Evolutionary conservation across 768 basidiomycete species (phyloP), one percentile per base, ranked within the genome.

Genomic region (Suillus subaureus): DNA sequence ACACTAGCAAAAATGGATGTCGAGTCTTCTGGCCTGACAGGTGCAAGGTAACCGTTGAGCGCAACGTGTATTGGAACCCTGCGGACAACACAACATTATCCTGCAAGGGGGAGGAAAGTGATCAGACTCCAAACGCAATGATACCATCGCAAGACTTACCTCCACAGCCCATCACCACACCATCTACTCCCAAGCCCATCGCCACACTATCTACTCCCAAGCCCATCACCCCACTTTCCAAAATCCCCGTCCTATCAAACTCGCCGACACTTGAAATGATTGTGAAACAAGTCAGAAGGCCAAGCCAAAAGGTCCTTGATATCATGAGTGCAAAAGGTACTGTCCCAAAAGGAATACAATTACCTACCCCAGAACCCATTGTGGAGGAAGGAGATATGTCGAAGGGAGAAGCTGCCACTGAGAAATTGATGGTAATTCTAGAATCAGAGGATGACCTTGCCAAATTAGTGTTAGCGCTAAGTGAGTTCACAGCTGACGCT

Each of bases 321-420:
- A 47, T 47, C 0, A 12, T 47, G 3, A 4, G 0, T 1, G 6
- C 2, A 0, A 23, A 11, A 11, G 11, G 2, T 47, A 11, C 45
- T 12, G 2, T 47, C 9, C 45, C 45, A 0, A 47, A 47, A 23
- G 45, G 45, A 1, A 12, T 47, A 2, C 45, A 47, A 8, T 23
- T 47, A 1, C 45, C 45, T 45, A n/a, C 43, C 7, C 43, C 21
- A 47, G n/a, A 47, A 23, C 6, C 11, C n/a, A 12, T 16, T 8
- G n/a, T 0, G 2, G 45, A 47, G 4, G 8, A 47, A 12, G n/a
- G 4, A 47, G 4, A 4, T 4, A 23, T 21, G 3, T 43, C 3
- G 0, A 18, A 23, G n/a, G n/a, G n/a, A 45, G 45, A 47, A 11
- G n/a, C 45, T 5, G n/a, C 12, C 16, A 15, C 6, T 42, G 45